Base-by-base conservation (phyloP, 2,329 filamentous ascomycete genomes). In the Hymenoscyphus infarciens region DNA sequence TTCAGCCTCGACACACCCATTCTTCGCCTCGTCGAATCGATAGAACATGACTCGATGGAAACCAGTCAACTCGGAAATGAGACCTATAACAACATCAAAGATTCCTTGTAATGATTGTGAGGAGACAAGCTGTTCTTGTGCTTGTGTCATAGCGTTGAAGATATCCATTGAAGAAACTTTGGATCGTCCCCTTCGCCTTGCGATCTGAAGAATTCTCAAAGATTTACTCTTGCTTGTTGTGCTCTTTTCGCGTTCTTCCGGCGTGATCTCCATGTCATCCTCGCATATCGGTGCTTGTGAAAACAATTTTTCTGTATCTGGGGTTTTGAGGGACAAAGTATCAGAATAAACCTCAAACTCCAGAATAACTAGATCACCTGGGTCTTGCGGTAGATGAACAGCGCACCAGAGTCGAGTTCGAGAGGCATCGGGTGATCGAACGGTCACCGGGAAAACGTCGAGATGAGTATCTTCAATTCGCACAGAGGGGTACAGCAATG, bases 41-140 rank as follows among this genome's bases (percentile, higher is more conserved):
- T 71, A 71, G 22, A 69, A 64, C 68, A 71, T 71, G 3, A 69
- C 68, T 52, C 69, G 63, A 63, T 71, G 69, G 31, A 70, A 69
- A 8, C 67, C 64, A 13, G 68, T 70, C 5, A 71, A 35, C 49
- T 71, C 69, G 2, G 66, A 65, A 49, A 70, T 62, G 19, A 71
- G 62, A 16, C 69, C 69, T 13, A 70, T 67, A 16, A 66, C 62
- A 33, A 69, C 52, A 15, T 71, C 69, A 22, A 66, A 45, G 33
- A 70, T 35, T 19, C 63, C 35, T 49, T 68, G 65, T 27, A 70
- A 39, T 11, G 64, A 61, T 29, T 62, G 59, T 2, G 59, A 61
- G 7, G 25, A 53, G 3, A 60, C 56, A 7, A 71, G 33, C 39
- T 71, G 69, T 22, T 63, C 27, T 60, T 71, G 67, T 1, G 65